These are phyloP conservation scores for Emericellopsis atlantica DNA, from an alignment of 2,329 filamentous ascomycete genomes.

Conservation along the genomic window DNA sequence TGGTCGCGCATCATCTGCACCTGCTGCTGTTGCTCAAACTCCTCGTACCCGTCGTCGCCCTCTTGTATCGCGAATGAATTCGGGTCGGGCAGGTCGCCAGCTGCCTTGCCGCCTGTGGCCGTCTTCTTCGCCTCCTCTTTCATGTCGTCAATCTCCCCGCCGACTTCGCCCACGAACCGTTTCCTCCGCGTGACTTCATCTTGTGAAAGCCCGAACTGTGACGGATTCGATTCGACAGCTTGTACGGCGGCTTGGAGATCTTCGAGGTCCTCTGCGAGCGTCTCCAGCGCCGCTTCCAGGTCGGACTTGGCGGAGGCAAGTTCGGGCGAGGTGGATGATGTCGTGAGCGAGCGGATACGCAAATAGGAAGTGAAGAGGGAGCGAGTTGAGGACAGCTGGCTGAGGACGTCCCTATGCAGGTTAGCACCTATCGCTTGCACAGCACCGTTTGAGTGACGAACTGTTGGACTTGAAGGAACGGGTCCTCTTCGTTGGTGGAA, in stretches of 20 bases:
- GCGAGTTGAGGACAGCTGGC: constrained; percentile 67
- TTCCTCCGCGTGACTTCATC: constrained; percentile 73
- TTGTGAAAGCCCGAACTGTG: constrained; percentile 72
- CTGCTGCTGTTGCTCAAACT: constrained; percentile 87
- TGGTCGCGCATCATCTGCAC: constrained; percentile 87
- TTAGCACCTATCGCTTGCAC: neutral
- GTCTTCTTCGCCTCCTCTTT: constrained; percentile 61
- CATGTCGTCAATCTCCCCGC: constrained; percentile 82
- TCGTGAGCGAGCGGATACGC: constrained; percentile 80
- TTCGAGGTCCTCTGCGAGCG: constrained; percentile 70
- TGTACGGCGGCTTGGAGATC: constrained; percentile 81
- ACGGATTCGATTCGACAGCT: constrained; percentile 78
- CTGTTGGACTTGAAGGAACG: constrained; percentile 63
- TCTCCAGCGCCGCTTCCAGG: constrained; percentile 50
- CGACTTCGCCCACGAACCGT: constrained; percentile 78
- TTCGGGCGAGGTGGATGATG: constrained; percentile 63
- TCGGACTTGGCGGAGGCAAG: constrained; percentile 66
- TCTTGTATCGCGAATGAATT: constrained; percentile 42
- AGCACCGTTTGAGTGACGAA: constrained; percentile 19
- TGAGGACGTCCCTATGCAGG: constrained; percentile 64
- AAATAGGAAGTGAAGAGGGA: constrained; percentile 90
- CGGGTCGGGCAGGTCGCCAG: constrained; percentile 38
- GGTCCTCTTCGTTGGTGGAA: constrained; percentile 54
- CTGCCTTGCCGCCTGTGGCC: neutral
- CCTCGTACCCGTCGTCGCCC: constrained; percentile 48